These are phyloP conservation scores for Pythium aphanidermatum DNA, from an alignment of 352 stramenopile genomes.

Conservation along the genomic window DNA sequence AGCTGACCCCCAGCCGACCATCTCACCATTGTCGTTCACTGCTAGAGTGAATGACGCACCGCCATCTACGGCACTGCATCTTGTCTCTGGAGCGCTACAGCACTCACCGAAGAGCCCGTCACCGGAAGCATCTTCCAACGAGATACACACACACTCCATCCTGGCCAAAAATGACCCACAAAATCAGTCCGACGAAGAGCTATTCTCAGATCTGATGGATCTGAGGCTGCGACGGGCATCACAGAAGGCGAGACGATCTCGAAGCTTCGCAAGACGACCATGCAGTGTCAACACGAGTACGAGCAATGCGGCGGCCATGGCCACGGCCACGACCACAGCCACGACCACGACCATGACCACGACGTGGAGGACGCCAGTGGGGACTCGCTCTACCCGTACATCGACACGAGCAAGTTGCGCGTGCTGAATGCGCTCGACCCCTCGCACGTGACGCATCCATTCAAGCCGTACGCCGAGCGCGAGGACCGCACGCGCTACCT, in stretches of 20 bases:
- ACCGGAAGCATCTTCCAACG: no score
- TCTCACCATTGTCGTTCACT: slow-evolving; percentile 20
- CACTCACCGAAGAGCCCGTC: slow-evolving; percentile 34
- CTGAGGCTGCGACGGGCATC: background rate
- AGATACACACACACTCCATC: no score
- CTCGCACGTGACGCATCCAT: slow-evolving; percentile 51
- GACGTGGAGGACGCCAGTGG: slow-evolving; percentile 68
- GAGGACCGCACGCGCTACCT: slow-evolving; percentile 59
- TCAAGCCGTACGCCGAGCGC: slow-evolving; percentile 80
- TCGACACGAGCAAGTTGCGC: slow-evolving; percentile 83
- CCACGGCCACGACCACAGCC: slow-evolving; percentile 50
- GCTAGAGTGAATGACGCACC: slow-evolving; percentile 56
- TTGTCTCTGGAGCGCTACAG: slow-evolving; percentile 1
- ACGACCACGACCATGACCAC: slow-evolving; percentile 48
- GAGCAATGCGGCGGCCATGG: slow-evolving; percentile 36
- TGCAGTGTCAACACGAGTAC: slow-evolving; percentile 64
- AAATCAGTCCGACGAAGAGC: no score
- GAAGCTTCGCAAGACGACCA: slow-evolving; percentile 4
- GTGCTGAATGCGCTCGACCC: slow-evolving; percentile 73
- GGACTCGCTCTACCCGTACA: slow-evolving; percentile 78
- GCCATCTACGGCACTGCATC: slow-evolving; percentile 26
- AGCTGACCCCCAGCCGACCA: slow-evolving; percentile 52
- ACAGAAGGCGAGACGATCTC: slow-evolving; percentile 5
- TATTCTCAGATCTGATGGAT: slow-evolving; percentile 17
- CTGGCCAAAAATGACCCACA: no score